These are phyloP conservation scores for Thalassiosira exigua DNA, from an alignment of 352 stramenopile genomes.

Conservation along the genomic window DNA sequence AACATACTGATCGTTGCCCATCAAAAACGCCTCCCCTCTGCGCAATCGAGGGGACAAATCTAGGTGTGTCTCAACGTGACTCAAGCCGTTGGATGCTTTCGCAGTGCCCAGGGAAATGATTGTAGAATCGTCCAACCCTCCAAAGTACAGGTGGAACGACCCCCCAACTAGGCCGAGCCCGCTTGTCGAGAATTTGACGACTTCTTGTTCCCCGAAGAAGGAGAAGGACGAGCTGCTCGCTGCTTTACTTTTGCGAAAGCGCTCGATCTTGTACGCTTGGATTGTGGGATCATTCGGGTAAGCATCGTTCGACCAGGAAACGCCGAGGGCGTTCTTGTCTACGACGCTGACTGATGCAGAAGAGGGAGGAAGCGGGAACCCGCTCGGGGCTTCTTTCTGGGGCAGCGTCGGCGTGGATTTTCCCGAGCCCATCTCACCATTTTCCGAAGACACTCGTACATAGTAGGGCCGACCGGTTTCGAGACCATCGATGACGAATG, in stretches of 20 bases:
- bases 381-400: slow-evolving; percentile 39
- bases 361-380: slow-evolving; percentile 50
- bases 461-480: slow-evolving; percentile 88
- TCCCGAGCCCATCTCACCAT: slow-evolving; percentile 84
- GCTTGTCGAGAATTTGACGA: slow-evolving; percentile 56
- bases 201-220: slow-evolving; percentile 60
- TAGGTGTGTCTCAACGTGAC: slow-evolving; percentile 85
- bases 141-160: slow-evolving; percentile 80
- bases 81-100: slow-evolving; percentile 53
- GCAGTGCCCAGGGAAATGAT: slow-evolving; percentile 69
- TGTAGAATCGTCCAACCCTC: slow-evolving; percentile 57
- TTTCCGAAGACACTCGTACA: slow-evolving; percentile 93
- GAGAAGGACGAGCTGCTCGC: slow-evolving; percentile 52
- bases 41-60: slow-evolving; percentile 90
- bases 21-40: slow-evolving; percentile 87
- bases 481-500: slow-evolving; percentile 87
- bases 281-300: slow-evolving; percentile 48
- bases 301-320: slow-evolving; percentile 59
- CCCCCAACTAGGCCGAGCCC: slow-evolving; percentile 63
- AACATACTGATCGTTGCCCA: slow-evolving; percentile 86
- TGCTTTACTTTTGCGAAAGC: slow-evolving; percentile 49
- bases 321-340: slow-evolving; percentile 58
- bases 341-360: slow-evolving; percentile 46
- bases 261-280: slow-evolving; percentile 53
- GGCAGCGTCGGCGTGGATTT: slow-evolving; percentile 61